A percentile compares a stretch with the other conserved stretches of the same genome.
These are phyloP conservation scores for Phaeosphaeriaceae sp. DNA, from an alignment of 2,329 filamentous ascomycete species.

Conservation along the genomic window DNA sequence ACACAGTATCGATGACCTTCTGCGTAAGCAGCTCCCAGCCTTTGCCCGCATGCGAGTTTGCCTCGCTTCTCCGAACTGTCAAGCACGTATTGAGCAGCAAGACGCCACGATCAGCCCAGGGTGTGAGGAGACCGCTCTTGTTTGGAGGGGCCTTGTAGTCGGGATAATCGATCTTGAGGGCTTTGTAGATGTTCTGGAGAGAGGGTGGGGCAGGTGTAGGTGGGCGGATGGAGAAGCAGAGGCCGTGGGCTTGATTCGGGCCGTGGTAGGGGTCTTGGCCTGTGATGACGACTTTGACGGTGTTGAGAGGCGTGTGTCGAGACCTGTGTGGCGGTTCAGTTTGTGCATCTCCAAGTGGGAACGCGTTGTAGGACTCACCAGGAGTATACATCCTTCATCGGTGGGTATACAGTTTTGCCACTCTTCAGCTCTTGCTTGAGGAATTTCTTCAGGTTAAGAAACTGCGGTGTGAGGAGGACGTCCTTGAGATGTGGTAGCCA, in stretches of 20 bases:
- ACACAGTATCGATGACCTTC: slow-evolving; percentile 86
- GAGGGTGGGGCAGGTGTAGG: slow-evolving; percentile 89
- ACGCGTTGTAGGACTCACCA: slow-evolving; percentile 67
- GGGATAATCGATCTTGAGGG: slow-evolving; percentile 87
- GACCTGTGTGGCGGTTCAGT: slow-evolving; percentile 68
- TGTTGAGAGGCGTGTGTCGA: slow-evolving; percentile 85
- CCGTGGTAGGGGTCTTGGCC: slow-evolving; percentile 99
- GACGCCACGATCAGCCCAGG: slow-evolving; percentile 93
- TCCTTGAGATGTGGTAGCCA: slow-evolving; percentile 92
- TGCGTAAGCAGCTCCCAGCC: slow-evolving; percentile 97
- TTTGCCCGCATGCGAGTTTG: slow-evolving; percentile 82
- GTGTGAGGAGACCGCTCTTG: slow-evolving; percentile 81
- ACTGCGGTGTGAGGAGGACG: slow-evolving; percentile 78
- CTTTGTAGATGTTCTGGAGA: slow-evolving; percentile 91
- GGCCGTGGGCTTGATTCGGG: slow-evolving; percentile 90
- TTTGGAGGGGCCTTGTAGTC: slow-evolving; percentile 76
- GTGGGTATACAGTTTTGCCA: slow-evolving; percentile 85
- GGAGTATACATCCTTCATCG: slow-evolving; percentile 87
- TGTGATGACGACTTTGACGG: slow-evolving; percentile 89
- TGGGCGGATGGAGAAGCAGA: slow-evolving; percentile 92
- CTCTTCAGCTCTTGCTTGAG: slow-evolving; percentile 76
- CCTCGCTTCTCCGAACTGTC: slow-evolving; percentile 87
- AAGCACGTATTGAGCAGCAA: slow-evolving; percentile 94
- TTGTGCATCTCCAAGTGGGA: not conserved
- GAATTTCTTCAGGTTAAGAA: slow-evolving; percentile 87